phyloP scores from a whole-genome alignment of 1,139 yeast genomes.

The Sugiyamaella pinicola region DNA sequence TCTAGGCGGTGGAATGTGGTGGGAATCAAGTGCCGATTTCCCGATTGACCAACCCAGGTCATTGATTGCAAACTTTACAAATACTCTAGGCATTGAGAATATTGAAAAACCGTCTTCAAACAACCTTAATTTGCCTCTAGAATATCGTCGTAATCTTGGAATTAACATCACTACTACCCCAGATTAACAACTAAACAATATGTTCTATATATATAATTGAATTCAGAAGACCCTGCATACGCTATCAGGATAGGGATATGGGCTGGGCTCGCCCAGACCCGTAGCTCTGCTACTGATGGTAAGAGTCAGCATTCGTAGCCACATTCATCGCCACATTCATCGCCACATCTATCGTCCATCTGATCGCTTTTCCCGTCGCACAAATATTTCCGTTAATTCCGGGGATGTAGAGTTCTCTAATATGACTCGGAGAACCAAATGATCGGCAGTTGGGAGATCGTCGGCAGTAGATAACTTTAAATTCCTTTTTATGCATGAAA shows the following conservation, averaged over 20 bases:
- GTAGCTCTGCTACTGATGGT: too few species aligned
- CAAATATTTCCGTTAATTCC: too few species aligned
- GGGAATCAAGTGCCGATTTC: constrained; percentile 86
- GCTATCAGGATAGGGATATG: constrained; percentile 8
- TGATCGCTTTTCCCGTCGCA: too few species aligned
- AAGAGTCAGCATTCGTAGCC: too few species aligned
- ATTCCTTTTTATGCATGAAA: constrained; percentile 12
- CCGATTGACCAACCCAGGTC: constrained; percentile 34
- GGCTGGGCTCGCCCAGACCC: background rate
- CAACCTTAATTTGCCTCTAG: constrained; percentile 11
- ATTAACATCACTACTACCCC: background rate
- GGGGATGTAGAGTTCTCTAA: too few species aligned
- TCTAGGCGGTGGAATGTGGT: constrained; percentile 89
- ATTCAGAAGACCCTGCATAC: constrained; percentile 9
- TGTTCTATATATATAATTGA: background rate
- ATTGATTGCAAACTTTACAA: constrained; percentile 35
- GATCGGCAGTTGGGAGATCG: constrained; percentile 9
- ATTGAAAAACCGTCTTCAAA: constrained; percentile 12
- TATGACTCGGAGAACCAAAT: too few species aligned
- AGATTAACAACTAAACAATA: background rate
- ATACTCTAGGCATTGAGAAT: constrained; percentile 26
- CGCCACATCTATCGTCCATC: too few species aligned
- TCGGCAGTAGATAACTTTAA: constrained; percentile 6
- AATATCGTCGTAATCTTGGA: constrained; percentile 15
- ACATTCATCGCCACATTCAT: too few species aligned